Evolutionary conservation across 2,329 filamentous ascomycete genomes (phyloP).

Genomic region (Didymella segeticola): DNA sequence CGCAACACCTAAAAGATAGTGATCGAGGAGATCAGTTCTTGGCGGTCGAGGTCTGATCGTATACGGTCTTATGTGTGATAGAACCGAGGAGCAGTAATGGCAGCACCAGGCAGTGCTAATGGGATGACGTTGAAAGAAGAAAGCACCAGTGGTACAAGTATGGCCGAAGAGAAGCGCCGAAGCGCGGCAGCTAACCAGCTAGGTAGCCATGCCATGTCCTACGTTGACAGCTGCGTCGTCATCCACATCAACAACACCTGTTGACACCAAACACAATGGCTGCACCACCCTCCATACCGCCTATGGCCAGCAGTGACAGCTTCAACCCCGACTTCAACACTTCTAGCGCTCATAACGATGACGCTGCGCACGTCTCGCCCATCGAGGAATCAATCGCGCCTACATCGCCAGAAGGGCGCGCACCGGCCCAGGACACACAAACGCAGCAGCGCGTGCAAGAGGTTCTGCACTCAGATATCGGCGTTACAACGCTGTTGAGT

Average conservation of each 20-base stretch:
- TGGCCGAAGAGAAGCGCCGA: slow-evolving; percentile 15
- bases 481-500: slow-evolving; percentile 66
- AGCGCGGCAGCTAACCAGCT: slow-evolving; percentile 15
- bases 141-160: slow-evolving; percentile 12
- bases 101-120: too few species aligned
- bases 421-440: slow-evolving; percentile 33
- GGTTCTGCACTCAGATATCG: slow-evolving; percentile 62
- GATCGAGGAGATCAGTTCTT: too few species aligned
- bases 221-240: slow-evolving; percentile 15
- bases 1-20: not conserved
- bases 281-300: slow-evolving; percentile 42
- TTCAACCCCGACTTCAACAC: slow-evolving; percentile 41
- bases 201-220: slow-evolving; percentile 9
- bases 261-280: slow-evolving; percentile 43
- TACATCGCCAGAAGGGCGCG: slow-evolving; percentile 27
- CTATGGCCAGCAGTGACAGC: slow-evolving; percentile 41
- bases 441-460: slow-evolving; percentile 55
- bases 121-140: slow-evolving; percentile 19
- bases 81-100: too few species aligned
- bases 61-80: too few species aligned
- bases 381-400: slow-evolving; percentile 22
- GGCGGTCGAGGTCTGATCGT: too few species aligned
- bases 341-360: slow-evolving; percentile 23
- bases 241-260: slow-evolving; percentile 17
- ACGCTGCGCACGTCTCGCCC: slow-evolving; percentile 32